phyloP scores from a whole-genome alignment of 2,329 filamentous ascomycete species.

The Penicillium sp. region DNA sequence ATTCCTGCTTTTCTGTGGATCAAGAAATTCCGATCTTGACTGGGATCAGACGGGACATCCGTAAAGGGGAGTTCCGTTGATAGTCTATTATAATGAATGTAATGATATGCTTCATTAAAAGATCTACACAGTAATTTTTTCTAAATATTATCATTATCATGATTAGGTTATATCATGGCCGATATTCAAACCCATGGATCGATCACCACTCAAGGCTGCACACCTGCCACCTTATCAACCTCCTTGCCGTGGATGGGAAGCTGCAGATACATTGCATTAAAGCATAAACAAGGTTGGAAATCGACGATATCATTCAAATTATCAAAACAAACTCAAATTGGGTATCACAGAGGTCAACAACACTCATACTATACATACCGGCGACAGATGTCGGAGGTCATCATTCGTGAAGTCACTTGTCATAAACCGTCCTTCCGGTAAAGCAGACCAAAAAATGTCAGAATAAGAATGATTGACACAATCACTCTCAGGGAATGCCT shows the following conservation, averaged over 20 bases:
- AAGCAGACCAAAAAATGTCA: constrained; percentile 14
- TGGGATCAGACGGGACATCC: background rate
- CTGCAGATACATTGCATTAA: background rate
- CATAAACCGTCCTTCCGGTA: background rate
- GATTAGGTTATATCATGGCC: background rate
- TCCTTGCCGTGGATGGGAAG: background rate
- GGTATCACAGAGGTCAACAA: constrained; percentile 15
- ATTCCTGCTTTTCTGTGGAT: background rate
- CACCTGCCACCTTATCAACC: background rate
- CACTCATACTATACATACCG: constrained; percentile 14
- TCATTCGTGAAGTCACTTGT: constrained; percentile 2
- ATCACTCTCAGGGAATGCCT: background rate
- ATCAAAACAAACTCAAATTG: constrained; percentile 7
- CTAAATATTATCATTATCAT: background rate
- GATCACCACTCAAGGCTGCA: too few species aligned
- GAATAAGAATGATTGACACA: constrained; percentile 8
- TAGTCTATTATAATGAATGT: too few species aligned
- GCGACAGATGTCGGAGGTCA: constrained; percentile 5
- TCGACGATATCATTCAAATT: background rate
- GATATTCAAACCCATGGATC: background rate
- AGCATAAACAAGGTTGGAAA: background rate
- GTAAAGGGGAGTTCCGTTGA: background rate
- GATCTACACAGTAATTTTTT: too few species aligned
- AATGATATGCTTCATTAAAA: too few species aligned
- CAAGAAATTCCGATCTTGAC: background rate